phyloP scores from a whole-genome alignment of 1,284 basidiomycete genomes.

The Papiliotrema laurentii region DNA sequence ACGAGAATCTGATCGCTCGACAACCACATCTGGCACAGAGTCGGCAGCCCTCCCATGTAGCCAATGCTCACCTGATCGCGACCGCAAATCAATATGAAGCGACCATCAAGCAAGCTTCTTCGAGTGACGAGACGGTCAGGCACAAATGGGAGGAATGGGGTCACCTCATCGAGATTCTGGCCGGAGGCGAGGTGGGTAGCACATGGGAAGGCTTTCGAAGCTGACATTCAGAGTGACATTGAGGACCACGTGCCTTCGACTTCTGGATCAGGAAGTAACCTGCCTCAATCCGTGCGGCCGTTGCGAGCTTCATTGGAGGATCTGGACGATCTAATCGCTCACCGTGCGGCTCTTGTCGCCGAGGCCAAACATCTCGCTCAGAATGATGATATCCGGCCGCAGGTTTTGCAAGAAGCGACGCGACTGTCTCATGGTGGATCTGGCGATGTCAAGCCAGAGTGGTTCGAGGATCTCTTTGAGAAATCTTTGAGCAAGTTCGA shows the following conservation, averaged over 20 bases:
- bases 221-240: constrained; percentile 56
- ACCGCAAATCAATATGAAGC: constrained; percentile 67
- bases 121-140: constrained; percentile 70
- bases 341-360: constrained; percentile 60
- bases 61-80: constrained; percentile 66
- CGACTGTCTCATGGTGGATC: constrained; percentile 53
- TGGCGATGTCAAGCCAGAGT: constrained; percentile 69
- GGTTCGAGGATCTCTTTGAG: constrained; percentile 80
- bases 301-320: constrained; percentile 74
- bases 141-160: constrained; percentile 86
- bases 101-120: constrained; percentile 67
- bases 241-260: constrained; percentile 54
- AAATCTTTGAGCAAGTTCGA: constrained; percentile 77
- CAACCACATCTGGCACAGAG: constrained; percentile 47
- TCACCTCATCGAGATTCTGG: constrained; percentile 64
- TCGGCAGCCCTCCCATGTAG: constrained; percentile 66
- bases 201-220: not conserved
- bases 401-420: constrained; percentile 64
- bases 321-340: constrained; percentile 66
- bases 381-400: constrained; percentile 69
- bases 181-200: constrained; percentile 61
- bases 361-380: constrained; percentile 63
- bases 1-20: constrained; percentile 57
- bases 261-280: constrained; percentile 19
- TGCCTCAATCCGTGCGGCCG: constrained; percentile 56